phyloP scores from a whole-genome alignment of 2,329 filamentous ascomycete species.

The Clonostachys chloroleuca region DNA sequence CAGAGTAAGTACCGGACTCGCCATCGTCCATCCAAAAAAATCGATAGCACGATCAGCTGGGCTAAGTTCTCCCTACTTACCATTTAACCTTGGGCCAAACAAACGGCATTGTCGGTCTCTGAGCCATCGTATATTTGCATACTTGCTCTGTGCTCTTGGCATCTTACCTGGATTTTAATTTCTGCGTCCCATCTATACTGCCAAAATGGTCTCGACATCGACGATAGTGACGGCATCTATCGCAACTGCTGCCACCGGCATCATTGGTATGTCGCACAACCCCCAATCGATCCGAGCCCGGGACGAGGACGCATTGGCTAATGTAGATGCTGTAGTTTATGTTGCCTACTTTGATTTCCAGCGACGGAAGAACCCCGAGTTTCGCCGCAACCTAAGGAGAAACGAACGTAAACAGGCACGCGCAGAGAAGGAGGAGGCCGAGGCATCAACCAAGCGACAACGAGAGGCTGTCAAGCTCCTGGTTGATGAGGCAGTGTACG shows the following conservation, averaged over 20 bases:
- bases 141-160: too few species aligned
- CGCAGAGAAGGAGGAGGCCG: slow-evolving; percentile 67
- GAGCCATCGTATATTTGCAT: too few species aligned
- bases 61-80: too few species aligned
- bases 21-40: too few species aligned
- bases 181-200: slow-evolving; percentile 1
- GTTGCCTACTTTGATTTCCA: slow-evolving; percentile 66
- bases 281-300: too few species aligned
- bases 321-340: slow-evolving; percentile 43
- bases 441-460: slow-evolving; percentile 60
- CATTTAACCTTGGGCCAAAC: too few species aligned
- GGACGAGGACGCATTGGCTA: not conserved
- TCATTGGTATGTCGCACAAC: slow-evolving; percentile 43
- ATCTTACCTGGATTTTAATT: too few species aligned
- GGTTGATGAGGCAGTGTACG: slow-evolving; percentile 79
- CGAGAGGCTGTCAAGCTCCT: slow-evolving; percentile 69
- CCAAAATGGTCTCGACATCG: slow-evolving; percentile 41
- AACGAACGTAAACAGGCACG: slow-evolving; percentile 71
- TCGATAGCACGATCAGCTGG: too few species aligned
- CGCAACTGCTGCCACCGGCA: slow-evolving; percentile 54
- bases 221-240: slow-evolving; percentile 57
- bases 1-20: too few species aligned
- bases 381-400: slow-evolving; percentile 65
- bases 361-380: slow-evolving; percentile 59
- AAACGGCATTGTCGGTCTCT: too few species aligned